Base-by-base conservation (phyloP, 1,139 yeast genomes). In the Saccharomyces hybrid region DNA sequence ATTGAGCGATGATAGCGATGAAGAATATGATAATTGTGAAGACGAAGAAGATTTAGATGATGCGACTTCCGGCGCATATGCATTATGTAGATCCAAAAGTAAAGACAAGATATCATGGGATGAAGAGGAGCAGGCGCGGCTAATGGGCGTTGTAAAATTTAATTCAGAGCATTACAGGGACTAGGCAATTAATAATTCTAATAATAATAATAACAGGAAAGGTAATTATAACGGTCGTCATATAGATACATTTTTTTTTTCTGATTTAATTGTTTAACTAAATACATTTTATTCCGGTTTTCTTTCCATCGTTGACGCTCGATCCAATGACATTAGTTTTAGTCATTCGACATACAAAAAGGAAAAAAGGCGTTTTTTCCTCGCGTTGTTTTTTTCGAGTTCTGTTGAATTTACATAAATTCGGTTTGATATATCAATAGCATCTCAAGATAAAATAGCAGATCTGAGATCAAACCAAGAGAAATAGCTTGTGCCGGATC, bases 1-100 rank as follows among this genome's bases (percentile, higher is more conserved):
- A 12, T 32, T 60, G 2, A 61, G 64, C 27, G 65, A 60, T 42
- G 64, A 58, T 42, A 68, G 61, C 11, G 65, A 64, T 48, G 62
- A 58, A n/a, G 62, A 59, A 27, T 52, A 55, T 27, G 62, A 58
- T 41, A 63, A 61, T 12, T 62, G 61, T 14, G 62, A 55, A 41
- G 66, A 62, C 21, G 62, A 64, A 29, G 60, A 57, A 47, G 64
- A 57, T 44, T 56, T 58, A 2, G 67, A 63, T 11, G 65, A 61
- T n/a, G 64, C 63, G 8, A 63, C 62, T 26, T 69, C 63, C 42
- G 66, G 61, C 21, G 71, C 69, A 11, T 67, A 73, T 51, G 71
- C 73, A 2, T 65, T 75, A 52, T 71, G 75, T 19, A 71, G 81
- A 58, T 73, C 76, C 42, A 74, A 67, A 31, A 74, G 77, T 56